Base-by-base conservation (phyloP, 176 grass and related monocot genomes). In the Paspalum notatum region DNA sequence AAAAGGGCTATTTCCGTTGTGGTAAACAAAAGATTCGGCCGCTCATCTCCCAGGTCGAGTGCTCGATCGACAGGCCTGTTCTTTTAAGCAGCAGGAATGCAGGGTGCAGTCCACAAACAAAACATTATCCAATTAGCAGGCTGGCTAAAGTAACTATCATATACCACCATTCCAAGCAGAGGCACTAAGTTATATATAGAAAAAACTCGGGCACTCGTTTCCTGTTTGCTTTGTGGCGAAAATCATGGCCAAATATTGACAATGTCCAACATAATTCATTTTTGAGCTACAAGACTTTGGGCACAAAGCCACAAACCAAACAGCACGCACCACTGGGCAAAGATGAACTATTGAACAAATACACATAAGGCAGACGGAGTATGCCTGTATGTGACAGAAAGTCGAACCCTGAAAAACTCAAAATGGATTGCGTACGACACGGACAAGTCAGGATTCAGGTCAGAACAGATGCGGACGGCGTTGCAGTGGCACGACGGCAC, bases 301-400 rank as follows among this genome's bases (percentile, higher is more conserved):
- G 2, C 32, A 32, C 32, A 32, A 32, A 59, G 32, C 32, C 32
- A 32, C 32, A 32, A 32, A 59, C 3, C 42, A 25, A 10, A 59
- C 48, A 61, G 12, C 58, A 38, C 42, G 16, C 42, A 12, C 12
- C 17, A 13, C 11, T 27, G 55, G n/a, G 13, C n/a, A 48, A 43
- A 43, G 2, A 45, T 14, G 4, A 0, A 68, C 2, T 18, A n/a
- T n/a, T n/a, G n/a, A n/a, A 32, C 25, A 6, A 45, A 17, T 20
- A 18, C 15, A 53, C 16, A 16, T 53, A 62, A 37, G 16, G 27
- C 61, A 78, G 13, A 20, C 5, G 18, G n/a, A n/a, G n/a, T n/a
- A n/a, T n/a, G n/a, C n/a, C 5, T 9, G 54, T 25, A 75, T 7
- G 21, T 13, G 65, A 84, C 54, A 79, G 17, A 85, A 71, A 62